Percentiles rank a stretch among this genome's conserved stretches.
Conservation (phyloP, 176 grass and related monocot genomes). For the Carex cristatella region DNA sequence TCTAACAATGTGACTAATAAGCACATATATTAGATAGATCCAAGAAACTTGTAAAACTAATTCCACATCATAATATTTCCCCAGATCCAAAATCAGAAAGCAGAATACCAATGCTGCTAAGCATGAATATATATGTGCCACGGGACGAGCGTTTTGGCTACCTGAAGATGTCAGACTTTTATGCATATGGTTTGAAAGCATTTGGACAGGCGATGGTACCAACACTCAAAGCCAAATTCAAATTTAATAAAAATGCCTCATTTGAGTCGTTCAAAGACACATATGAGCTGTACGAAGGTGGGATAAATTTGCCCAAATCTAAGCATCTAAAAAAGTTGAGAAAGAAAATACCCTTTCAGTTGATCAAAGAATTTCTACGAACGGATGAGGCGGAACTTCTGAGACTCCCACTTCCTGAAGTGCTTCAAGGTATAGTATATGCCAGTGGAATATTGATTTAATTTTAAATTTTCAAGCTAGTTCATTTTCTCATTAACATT, state of each 20-base stretch:
- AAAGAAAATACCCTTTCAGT: slow-evolving; percentile 36
- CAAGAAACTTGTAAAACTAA: neutral
- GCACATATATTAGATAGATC: neutral
- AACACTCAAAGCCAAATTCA: slow-evolving; percentile 28
- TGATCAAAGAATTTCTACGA: slow-evolving; percentile 54
- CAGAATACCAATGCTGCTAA: slow-evolving; percentile 31
- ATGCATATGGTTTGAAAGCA: slow-evolving; percentile 43
- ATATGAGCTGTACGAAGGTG: slow-evolving; percentile 45
- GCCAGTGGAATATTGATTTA: neutral
- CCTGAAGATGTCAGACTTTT: slow-evolving; percentile 62
- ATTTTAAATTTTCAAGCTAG: neutral
- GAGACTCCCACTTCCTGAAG: slow-evolving; percentile 46
- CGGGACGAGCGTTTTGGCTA: slow-evolving; percentile 64
- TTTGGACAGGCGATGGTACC: slow-evolving; percentile 38
- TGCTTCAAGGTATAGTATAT: slow-evolving; percentile 39
- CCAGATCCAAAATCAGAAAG: slow-evolving; percentile 55
- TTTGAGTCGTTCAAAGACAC: slow-evolving; percentile 64
- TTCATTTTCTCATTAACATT: neutral
- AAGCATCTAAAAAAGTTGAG: slow-evolving; percentile 37
- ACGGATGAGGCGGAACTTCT: slow-evolving; percentile 36
- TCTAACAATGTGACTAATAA: neutral
- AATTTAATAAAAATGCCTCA: slow-evolving; percentile 26
- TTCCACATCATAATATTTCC: neutral
- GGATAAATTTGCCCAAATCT: slow-evolving; percentile 39
- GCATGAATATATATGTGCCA: slow-evolving; percentile 53